Evolutionary conservation across 805 yeast genomes (phyloP).

Genomic region (Candida insectorum): DNA sequence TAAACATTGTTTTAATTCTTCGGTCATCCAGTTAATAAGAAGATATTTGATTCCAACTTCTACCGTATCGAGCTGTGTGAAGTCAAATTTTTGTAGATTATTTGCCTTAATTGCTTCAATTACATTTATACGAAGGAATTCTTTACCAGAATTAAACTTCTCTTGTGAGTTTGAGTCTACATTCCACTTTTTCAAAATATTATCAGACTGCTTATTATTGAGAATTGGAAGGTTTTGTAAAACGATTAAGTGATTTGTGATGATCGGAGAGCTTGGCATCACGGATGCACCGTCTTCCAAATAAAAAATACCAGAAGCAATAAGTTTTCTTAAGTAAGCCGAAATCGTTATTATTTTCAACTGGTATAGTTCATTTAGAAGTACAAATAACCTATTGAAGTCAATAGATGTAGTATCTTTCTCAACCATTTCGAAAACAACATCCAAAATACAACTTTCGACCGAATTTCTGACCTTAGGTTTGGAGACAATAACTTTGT

Average conservation of each 20-base stretch:
- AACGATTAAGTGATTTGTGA: constrained; percentile 49
- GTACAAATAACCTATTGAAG: constrained; percentile 34
- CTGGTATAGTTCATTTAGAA: constrained; percentile 51
- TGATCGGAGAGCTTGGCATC: constrained; percentile 9
- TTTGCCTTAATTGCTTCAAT: constrained; percentile 27
- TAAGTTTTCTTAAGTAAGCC: constrained; percentile 72
- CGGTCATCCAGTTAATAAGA: constrained; percentile 47
- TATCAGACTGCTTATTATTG: constrained; percentile 52
- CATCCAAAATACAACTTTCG: constrained; percentile 40
- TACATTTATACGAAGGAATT: constrained; percentile 26
- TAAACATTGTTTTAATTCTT: constrained; percentile 34
- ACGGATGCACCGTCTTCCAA: constrained; percentile 24
- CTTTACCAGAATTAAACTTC: constrained; percentile 38
- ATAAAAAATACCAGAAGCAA: constrained; percentile 83
- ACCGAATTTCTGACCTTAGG: constrained; percentile 39
- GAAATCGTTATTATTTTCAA: constrained; percentile 53
- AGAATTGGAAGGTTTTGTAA: constrained; percentile 57
- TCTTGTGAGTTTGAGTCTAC: constrained; percentile 25
- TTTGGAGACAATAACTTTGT: constrained; percentile 27
- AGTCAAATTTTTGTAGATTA: constrained; percentile 10
- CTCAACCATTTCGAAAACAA: constrained; percentile 29
- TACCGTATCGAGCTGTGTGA: constrained; percentile 14
- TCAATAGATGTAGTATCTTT: constrained; percentile 18
- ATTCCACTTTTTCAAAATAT: constrained; percentile 50
- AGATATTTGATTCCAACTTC: constrained; percentile 45